Evolutionary conservation across 768 basidiomycete genomes (phyloP).

Genomic region (Pleurotus platypus): DNA sequence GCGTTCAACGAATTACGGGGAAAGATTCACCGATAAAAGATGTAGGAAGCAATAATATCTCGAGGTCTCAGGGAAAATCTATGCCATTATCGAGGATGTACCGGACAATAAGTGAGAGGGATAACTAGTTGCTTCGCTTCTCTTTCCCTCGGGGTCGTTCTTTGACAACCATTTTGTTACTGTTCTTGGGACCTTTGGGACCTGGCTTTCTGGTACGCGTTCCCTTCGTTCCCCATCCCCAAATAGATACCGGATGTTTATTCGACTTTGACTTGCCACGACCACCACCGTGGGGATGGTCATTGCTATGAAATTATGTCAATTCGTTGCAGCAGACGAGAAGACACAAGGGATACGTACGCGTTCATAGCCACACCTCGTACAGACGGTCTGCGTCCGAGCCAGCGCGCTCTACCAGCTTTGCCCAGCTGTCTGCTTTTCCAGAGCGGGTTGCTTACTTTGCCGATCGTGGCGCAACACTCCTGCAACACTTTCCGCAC

Average conservation of each 20-base stretch:
- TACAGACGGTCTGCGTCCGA: conserved; percentile 80
- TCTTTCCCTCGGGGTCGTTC: conserved; percentile 78
- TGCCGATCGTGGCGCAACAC: conserved; percentile 87
- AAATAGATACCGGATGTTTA: conserved; percentile 89
- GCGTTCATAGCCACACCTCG: conserved; percentile 98
- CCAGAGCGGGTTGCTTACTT: conserved; percentile 89
- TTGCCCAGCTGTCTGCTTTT: conserved; percentile 84
- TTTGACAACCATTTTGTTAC: conserved; percentile 85
- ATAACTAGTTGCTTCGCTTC: conserved; percentile 38
- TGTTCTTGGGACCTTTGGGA: conserved; percentile 84
- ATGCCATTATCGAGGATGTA: neutral
- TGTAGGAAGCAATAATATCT: conserved; percentile 24
- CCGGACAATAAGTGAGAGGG: conserved; percentile 1
- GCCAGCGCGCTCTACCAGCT: conserved; percentile 85
- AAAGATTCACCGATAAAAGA: conserved; percentile 13
- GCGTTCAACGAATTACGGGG: no score
- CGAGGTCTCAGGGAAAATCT: neutral
- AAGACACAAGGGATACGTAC: conserved; percentile 37
- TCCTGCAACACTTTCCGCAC: conserved; percentile 78
- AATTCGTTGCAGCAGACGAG: neutral
- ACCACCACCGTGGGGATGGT: conserved; percentile 97
- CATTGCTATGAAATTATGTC: conserved; percentile 45
- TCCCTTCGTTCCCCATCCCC: conserved; percentile 92
- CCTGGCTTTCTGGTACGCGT: conserved; percentile 91
- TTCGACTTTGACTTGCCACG: conserved; percentile 97